A percentile compares a stretch with the other conserved stretches of the same genome.
Conservation (phyloP, 805 yeast genomes). For the Komagataella kurtzmanii region DNA sequence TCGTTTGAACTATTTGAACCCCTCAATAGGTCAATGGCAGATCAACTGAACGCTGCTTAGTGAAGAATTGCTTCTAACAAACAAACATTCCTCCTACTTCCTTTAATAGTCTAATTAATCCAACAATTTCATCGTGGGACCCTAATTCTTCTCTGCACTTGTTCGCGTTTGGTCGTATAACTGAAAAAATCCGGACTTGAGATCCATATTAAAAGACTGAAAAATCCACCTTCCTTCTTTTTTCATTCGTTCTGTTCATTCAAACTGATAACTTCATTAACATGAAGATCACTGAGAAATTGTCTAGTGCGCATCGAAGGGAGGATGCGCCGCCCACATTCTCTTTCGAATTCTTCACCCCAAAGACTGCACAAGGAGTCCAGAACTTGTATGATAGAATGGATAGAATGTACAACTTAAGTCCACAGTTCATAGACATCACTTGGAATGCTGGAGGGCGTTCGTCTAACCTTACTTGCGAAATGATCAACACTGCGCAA, state of each 20-base stretch:
- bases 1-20: background rate
- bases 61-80: too few species aligned
- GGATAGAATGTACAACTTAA: slow-evolving; percentile 91
- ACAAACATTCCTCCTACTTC: background rate
- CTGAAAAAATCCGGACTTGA: background rate
- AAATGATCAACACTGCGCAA: slow-evolving; percentile 84
- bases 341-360: slow-evolving; percentile 94
- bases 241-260: background rate
- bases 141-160: background rate
- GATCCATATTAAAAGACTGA: background rate
- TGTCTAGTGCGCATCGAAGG: slow-evolving; percentile 22
- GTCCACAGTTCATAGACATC: slow-evolving; percentile 86
- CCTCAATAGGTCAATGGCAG: background rate
- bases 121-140: background rate
- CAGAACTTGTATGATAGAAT: slow-evolving; percentile 92
- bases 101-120: too few species aligned
- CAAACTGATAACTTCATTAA: background rate
- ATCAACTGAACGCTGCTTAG: background rate
- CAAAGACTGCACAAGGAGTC: slow-evolving; percentile 94
- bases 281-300: slow-evolving; percentile 35
- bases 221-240: background rate
- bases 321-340: slow-evolving; percentile 45
- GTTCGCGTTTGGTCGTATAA: background rate
- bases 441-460: slow-evolving; percentile 99
- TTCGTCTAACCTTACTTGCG: slow-evolving; percentile 70